Base-by-base conservation (phyloP, 163 green algal species). In the Chloroidium sp. region DNA sequence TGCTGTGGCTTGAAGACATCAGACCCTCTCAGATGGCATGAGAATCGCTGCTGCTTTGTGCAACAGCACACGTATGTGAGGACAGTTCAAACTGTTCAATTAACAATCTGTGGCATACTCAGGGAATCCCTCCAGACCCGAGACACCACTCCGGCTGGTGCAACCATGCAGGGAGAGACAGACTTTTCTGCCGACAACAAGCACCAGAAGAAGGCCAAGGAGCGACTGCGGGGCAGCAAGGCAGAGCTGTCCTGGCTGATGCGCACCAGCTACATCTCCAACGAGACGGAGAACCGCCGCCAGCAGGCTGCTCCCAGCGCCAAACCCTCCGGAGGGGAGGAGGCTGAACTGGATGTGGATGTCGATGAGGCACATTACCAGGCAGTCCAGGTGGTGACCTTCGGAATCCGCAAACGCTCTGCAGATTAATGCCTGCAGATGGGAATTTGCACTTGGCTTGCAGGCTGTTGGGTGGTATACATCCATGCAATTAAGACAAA, bases 241-340 rank as follows among this genome's bases (percentile, higher is more conserved):
- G 75, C 76, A 1, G 86, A 92, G 82, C 80, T 90, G 6, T 90
- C 90, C 2, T 94, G 90, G 90, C 85, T 94, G 1, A 89, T 94
- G 85, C 86, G 88, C 76, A 94, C 90, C 14, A 90, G 85, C 59
- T 92, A 94, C 86, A 91, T 94, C 64, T 85, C 85, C 36, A 87
- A 87, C 77, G 87, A 90, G 61, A 79, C 61, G 58, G 68, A 77
- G 69, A 76, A 69, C 36, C 69, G 69, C 14, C 2, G 4, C 6
- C 69, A 82, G 74, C 72, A 62, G 57, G 57, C 0, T 0, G 62
- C 74, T 14, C 10, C 69, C 8, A 3, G 14, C 3, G 69, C 69
- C 3, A 14, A 59, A 57, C 69, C 3, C 6, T 14, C 10, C 67
- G 10, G 69, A 3, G 69, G 59, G 10, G 8, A 4, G 69, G 72